A percentile compares a stretch with the other conserved stretches of the same genome.
Conservation (phyloP, 345 rosid species). For the Euclidium syriacum region DNA sequence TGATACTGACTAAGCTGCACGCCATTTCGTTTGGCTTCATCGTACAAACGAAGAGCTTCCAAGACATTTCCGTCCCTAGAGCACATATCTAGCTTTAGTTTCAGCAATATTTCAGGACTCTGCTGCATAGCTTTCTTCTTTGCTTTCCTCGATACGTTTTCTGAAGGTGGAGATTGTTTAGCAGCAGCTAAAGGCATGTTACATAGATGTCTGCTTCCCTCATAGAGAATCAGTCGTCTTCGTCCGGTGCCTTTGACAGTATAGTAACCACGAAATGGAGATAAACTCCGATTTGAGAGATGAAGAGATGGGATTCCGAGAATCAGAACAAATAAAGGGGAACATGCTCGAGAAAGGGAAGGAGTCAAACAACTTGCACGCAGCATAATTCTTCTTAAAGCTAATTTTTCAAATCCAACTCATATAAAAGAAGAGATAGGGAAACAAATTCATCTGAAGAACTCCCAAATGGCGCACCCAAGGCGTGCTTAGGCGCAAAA, state of each 20-base stretch:
- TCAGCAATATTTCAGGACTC: slow-evolving; percentile 56
- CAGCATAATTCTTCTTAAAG: slow-evolving; percentile 38
- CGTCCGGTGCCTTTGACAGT: slow-evolving; percentile 20
- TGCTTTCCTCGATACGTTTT: slow-evolving; percentile 35
- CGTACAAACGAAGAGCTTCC: slow-evolving; percentile 81
- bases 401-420: background rate
- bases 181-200: slow-evolving; percentile 34
- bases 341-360: slow-evolving; percentile 26
- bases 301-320: slow-evolving; percentile 32
- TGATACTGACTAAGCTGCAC: slow-evolving; percentile 49
- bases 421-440: slow-evolving; percentile 20
- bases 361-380: slow-evolving; percentile 36
- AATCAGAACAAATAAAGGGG: slow-evolving; percentile 28
- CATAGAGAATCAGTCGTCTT: slow-evolving; percentile 16
- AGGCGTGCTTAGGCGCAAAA: too few species aligned
- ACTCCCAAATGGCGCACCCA: too few species aligned
- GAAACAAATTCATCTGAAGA: background rate
- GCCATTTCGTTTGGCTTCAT: slow-evolving; percentile 55
- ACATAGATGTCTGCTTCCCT: slow-evolving; percentile 36
- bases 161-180: slow-evolving; percentile 22
- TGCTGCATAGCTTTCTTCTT: slow-evolving; percentile 50
- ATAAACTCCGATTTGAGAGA: background rate
- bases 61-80: slow-evolving; percentile 50
- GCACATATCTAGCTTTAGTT: slow-evolving; percentile 57
- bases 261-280: slow-evolving; percentile 22